Percentiles rank a stretch among this genome's conserved stretches.
Evolutionary conservation across 2,329 filamentous ascomycete species (phyloP).

Genomic region (Apiospora rasikravindrae): DNA sequence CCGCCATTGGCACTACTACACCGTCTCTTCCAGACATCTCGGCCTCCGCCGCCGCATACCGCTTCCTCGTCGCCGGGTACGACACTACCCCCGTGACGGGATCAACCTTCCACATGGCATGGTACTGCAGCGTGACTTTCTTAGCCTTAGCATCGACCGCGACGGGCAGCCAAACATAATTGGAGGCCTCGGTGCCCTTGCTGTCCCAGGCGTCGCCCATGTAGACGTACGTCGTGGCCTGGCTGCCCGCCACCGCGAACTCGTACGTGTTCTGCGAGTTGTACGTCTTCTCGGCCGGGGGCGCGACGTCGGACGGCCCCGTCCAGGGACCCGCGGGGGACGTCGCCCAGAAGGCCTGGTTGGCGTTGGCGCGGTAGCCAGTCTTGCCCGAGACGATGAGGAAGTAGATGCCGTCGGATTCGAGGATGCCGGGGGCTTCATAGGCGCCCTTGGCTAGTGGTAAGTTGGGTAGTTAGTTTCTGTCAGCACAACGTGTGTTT

Average conservation of each 20-base stretch:
- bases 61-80: conserved; percentile 37
- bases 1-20: not conserved
- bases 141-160: conserved; percentile 39
- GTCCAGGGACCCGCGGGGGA: conserved; percentile 41
- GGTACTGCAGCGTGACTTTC: conserved; percentile 42
- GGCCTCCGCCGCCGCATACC: conserved; percentile 41
- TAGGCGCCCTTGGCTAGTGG: conserved; percentile 38
- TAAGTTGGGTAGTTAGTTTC: too few relatives aligned
- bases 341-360: conserved; percentile 42
- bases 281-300: conserved; percentile 42
- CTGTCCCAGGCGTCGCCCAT: conserved; percentile 46
- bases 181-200: conserved; percentile 40
- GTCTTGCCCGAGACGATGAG: conserved; percentile 45
- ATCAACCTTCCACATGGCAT: conserved; percentile 47
- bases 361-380: conserved; percentile 42
- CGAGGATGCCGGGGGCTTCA: conserved; percentile 43
- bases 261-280: conserved; percentile 44
- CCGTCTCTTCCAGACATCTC: conserved; percentile 31
- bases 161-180: conserved; percentile 48
- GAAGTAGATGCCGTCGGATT: conserved; percentile 41
- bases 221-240: conserved; percentile 42
- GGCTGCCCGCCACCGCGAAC: conserved; percentile 39
- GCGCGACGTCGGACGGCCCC: conserved; percentile 43
- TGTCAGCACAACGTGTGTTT: not conserved
- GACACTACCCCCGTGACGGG: conserved; percentile 43